Percentiles rank a stretch among this genome's conserved stretches.
These are phyloP conservation scores for Lichenothelia convexa DNA, from an alignment of 495 filamentous ascomycete species.

Conservation along the genomic window DNA sequence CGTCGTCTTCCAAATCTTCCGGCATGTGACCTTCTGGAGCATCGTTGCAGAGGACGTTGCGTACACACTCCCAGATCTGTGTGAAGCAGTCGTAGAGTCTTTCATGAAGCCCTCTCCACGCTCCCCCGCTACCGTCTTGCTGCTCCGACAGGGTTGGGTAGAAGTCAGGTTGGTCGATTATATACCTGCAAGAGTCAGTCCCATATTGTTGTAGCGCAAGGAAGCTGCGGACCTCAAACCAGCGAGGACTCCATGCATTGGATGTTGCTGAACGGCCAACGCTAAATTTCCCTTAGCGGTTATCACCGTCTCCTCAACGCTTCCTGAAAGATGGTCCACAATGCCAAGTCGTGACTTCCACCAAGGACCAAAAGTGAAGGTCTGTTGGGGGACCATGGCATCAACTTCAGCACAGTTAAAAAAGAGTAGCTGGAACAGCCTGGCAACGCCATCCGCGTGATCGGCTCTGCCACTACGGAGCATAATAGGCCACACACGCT, in stretches of 20 bases:
- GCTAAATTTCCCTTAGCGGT: slow-evolving; percentile 12
- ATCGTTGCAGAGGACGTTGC: slow-evolving; percentile 65
- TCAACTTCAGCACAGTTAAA: neutral
- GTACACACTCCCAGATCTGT: slow-evolving; percentile 56
- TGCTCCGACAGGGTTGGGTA: slow-evolving; percentile 6
- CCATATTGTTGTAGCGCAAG: no score
- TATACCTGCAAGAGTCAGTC: slow-evolving; percentile 16
- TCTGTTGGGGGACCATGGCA: neutral
- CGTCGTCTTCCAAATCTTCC: slow-evolving; percentile 49
- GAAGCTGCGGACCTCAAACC: slow-evolving; percentile 20
- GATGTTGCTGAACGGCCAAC: slow-evolving; percentile 14
- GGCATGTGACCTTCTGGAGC: slow-evolving; percentile 79
- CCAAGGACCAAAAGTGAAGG: neutral
- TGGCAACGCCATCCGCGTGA: slow-evolving; percentile 68
- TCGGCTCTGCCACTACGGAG: slow-evolving; percentile 57
- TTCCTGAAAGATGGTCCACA: slow-evolving; percentile 5
- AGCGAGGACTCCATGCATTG: slow-evolving; percentile 28
- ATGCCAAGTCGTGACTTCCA: slow-evolving; percentile 2
- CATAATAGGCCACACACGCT: slow-evolving; percentile 37
- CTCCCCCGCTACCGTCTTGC: slow-evolving; percentile 19
- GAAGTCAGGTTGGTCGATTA: slow-evolving; percentile 15
- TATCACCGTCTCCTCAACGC: slow-evolving; percentile 11
- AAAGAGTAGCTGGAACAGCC: slow-evolving; percentile 21
- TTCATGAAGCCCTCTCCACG: slow-evolving; percentile 32
- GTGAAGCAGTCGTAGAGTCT: slow-evolving; percentile 38